These are phyloP conservation scores for Wickerhamomyces xylosicus DNA, from an alignment of 805 yeast genomes.

Conservation along the genomic window DNA sequence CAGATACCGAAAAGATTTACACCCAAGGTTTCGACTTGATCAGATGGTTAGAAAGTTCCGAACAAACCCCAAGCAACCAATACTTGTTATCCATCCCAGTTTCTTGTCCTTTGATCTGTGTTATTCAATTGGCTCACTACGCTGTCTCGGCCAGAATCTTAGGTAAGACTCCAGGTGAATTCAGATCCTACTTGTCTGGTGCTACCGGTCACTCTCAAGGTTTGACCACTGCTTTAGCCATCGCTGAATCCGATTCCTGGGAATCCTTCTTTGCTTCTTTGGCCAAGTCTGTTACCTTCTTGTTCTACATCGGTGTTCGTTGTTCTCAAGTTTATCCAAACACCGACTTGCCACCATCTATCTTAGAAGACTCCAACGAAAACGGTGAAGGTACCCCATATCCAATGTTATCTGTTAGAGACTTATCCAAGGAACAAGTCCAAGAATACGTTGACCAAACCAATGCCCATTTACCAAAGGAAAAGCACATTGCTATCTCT, in stretches of 20 bases:
- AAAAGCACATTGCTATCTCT: slow-evolving; percentile 84
- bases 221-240: slow-evolving; percentile 85
- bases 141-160: slow-evolving; percentile 77
- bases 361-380: slow-evolving; percentile 83
- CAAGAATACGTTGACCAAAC: slow-evolving; percentile 74
- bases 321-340: slow-evolving; percentile 85
- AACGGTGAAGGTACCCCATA: slow-evolving; percentile 95
- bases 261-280: slow-evolving; percentile 64
- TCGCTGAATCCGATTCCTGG: slow-evolving; percentile 80
- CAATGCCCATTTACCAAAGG: slow-evolving; percentile 85
- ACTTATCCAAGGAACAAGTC: slow-evolving; percentile 72
- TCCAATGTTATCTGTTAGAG: slow-evolving; percentile 94
- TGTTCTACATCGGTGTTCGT: slow-evolving; percentile 91
- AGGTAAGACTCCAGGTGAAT: slow-evolving; percentile 84
- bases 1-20: slow-evolving; percentile 76
- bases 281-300: slow-evolving; percentile 68
- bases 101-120: slow-evolving; percentile 94
- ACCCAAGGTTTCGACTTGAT: slow-evolving; percentile 89
- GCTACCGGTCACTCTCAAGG: slow-evolving; percentile 90
- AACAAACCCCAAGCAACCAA: slow-evolving; percentile 81
- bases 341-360: slow-evolving; percentile 89
- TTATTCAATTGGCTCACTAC: slow-evolving; percentile 89
- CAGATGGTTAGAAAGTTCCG: slow-evolving; percentile 79
- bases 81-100: slow-evolving; percentile 87
- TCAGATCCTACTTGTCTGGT: slow-evolving; percentile 58